A percentile compares a stretch with the other conserved stretches of the same genome.
phyloP scores from a whole-genome alignment of 176 grass and related monocot species.

The Oropetium thomaeum region DNA sequence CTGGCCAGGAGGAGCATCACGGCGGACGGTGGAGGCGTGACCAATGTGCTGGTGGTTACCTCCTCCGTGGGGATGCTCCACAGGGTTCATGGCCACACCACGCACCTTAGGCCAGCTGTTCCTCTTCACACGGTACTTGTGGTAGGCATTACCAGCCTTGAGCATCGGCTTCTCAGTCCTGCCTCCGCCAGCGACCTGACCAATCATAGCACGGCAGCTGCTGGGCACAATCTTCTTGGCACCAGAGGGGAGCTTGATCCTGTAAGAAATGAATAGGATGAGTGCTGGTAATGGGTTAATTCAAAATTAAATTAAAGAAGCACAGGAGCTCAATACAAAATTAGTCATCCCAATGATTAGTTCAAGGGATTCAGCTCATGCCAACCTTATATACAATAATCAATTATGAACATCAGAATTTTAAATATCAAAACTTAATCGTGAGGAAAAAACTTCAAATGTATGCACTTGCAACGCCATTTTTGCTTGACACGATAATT shows the following conservation, averaged over 20 bases:
- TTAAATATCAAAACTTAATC: no score
- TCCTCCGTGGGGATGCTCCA: conserved; percentile 96
- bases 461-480: background rate
- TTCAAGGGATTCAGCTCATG: background rate
- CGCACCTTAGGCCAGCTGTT: conserved; percentile 98
- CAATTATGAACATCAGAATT: no score
- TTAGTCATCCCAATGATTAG: no score
- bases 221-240: conserved; percentile 94
- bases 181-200: conserved; percentile 84
- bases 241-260: conserved; percentile 94
- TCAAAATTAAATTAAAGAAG: no score
- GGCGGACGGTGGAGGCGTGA: conserved; percentile 82
- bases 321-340: no score
- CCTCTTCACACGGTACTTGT: conserved; percentile 91
- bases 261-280: background rate
- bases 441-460: no score
- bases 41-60: conserved; percentile 99
- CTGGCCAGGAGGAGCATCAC: conserved; percentile 85
- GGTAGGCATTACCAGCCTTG: conserved; percentile 91
- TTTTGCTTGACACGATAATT: no score
- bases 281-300: background rate
- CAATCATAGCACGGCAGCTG: conserved; percentile 85
- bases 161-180: conserved; percentile 88
- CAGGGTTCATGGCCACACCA: conserved; percentile 98
- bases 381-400: no score